Percentiles rank a stretch among this genome's conserved stretches.
These are phyloP conservation scores for Candida gigantensis DNA, from an alignment of 1,139 yeast species.

Conservation along the genomic window DNA sequence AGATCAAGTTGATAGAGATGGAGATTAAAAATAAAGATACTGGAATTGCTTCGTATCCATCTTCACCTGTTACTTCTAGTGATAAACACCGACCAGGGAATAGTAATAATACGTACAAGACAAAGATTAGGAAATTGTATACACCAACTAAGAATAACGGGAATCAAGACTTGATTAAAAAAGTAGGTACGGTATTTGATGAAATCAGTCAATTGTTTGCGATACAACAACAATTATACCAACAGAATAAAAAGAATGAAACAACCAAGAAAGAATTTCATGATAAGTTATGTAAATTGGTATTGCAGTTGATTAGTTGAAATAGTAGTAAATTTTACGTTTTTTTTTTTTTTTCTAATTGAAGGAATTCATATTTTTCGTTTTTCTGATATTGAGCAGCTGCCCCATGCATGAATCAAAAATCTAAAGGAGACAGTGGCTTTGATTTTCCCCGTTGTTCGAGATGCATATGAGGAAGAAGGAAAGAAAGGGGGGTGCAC, in stretches of 20 bases:
- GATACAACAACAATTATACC: conserved; percentile 15
- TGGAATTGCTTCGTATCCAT: background rate
- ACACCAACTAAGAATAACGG: conserved; percentile 38
- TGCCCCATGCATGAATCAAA: no score
- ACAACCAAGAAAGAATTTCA: background rate
- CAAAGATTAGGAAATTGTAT: conserved; percentile 38
- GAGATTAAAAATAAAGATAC: conserved; percentile 18
- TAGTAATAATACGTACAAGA: conserved; percentile 29
- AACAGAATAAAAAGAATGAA: conserved; percentile 8
- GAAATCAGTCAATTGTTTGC: conserved; percentile 29
- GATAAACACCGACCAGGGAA: no score
- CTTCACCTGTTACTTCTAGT: conserved; percentile 5
- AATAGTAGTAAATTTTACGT: background rate
- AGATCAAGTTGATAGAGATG: conserved; percentile 54
- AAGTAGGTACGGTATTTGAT: conserved; percentile 27
- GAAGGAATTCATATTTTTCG: no score
- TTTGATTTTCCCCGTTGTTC: no score
- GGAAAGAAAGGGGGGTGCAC: no score
- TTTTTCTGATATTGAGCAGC: no score
- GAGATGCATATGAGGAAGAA: no score
- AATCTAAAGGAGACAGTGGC: no score
- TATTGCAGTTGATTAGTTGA: conserved; percentile 6
- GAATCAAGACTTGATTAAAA: conserved; percentile 27
- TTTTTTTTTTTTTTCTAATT: background rate
- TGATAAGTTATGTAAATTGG: background rate